phyloP scores from a whole-genome alignment of 139 green algal genomes.

The Picochlorum sp. region DNA sequence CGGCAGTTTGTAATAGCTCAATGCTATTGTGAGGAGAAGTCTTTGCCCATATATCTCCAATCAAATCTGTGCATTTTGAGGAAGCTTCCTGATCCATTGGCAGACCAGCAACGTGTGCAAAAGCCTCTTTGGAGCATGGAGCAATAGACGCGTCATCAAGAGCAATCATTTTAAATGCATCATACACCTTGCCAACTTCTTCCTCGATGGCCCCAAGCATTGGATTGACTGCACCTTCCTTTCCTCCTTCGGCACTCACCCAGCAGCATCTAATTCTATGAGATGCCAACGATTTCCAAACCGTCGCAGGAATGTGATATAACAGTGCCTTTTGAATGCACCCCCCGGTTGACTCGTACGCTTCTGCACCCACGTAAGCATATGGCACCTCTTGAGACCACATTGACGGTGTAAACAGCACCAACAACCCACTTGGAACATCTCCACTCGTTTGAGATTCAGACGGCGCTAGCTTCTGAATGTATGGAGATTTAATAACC shows the following conservation, averaged over 20 bases:
- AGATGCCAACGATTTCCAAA: background rate
- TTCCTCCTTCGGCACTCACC: background rate
- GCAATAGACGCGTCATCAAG: background rate
- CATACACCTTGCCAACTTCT: background rate
- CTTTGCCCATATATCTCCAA: background rate
- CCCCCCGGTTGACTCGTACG: background rate
- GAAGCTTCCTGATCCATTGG: background rate
- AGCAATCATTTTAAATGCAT: background rate
- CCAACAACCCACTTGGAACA: background rate
- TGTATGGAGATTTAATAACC: background rate
- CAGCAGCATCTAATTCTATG: background rate
- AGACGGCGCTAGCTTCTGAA: conserved; percentile 2
- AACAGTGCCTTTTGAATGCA: background rate
- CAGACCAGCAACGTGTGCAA: background rate
- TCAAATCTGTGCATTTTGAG: background rate
- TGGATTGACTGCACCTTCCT: background rate
- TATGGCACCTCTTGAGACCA: background rate
- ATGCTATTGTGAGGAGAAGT: background rate
- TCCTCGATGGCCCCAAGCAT: background rate
- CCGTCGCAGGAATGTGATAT: background rate
- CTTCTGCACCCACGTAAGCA: background rate
- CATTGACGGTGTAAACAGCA: background rate
- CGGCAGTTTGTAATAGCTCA: background rate
- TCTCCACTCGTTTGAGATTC: background rate
- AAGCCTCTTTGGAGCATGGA: background rate